These are phyloP conservation scores for Carpinus viminea DNA, from an alignment of 306 rosid genomes.

Conservation along the genomic window DNA sequence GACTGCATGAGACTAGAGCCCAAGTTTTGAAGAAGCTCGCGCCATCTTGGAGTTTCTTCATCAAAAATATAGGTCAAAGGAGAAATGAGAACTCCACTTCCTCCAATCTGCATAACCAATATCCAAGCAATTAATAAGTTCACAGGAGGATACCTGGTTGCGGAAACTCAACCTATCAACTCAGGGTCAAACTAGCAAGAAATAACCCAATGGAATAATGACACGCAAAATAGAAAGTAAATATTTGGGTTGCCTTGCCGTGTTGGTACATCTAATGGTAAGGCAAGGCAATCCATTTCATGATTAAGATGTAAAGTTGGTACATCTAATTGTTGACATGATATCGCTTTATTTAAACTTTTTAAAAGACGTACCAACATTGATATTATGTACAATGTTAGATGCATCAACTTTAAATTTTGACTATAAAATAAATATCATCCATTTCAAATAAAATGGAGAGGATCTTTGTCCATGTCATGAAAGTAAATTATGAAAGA, in stretches of 20 bases:
- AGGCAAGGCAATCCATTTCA: too few species aligned
- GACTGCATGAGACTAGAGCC: conserved; percentile 41
- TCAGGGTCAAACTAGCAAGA: conserved; percentile 18
- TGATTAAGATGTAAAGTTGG: too few species aligned
- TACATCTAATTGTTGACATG: too few species aligned
- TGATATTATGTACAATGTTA: too few species aligned
- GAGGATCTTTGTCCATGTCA: too few species aligned
- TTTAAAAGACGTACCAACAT: too few species aligned
- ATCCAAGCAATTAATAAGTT: not conserved
- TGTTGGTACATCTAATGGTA: too few species aligned
- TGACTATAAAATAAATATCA: too few species aligned
- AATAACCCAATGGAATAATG: conserved; percentile 13
- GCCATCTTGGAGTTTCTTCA: conserved; percentile 98
- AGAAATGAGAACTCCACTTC: conserved; percentile 94
- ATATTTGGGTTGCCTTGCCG: too few species aligned
- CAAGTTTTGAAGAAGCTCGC: conserved; percentile 69
- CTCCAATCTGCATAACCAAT: conserved; percentile 72
- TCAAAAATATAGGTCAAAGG: conserved; percentile 95
- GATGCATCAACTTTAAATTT: too few species aligned
- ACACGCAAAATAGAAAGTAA: not conserved
- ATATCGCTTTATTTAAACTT: too few species aligned
- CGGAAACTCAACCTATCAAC: not conserved
- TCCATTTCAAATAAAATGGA: too few species aligned
- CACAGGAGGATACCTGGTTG: not conserved
- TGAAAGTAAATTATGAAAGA: not conserved